phyloP scores from a whole-genome alignment of 768 basidiomycete species.

The Tricholomella constricta region DNA sequence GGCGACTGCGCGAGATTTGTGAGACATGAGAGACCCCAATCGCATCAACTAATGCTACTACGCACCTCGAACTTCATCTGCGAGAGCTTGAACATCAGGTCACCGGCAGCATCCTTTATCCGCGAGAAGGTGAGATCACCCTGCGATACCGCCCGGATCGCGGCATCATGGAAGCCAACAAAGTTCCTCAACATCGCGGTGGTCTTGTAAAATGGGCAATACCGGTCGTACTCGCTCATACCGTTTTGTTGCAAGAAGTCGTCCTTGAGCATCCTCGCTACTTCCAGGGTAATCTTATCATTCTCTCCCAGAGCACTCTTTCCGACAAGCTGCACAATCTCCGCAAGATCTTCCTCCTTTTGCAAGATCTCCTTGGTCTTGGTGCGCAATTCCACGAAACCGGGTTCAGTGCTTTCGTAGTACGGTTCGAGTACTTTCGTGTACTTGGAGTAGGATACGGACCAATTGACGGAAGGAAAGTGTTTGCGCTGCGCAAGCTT shows the following conservation, averaged over 20 bases:
- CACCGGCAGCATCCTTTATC: constrained; percentile 84
- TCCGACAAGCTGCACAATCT: constrained; percentile 99
- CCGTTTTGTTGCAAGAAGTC: constrained; percentile 98
- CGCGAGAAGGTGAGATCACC: constrained; percentile 82
- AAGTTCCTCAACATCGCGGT: constrained; percentile 94
- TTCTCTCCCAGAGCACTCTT: constrained; percentile 96
- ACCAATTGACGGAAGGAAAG: constrained; percentile 99
- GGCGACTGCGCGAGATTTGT: constrained; percentile 60
- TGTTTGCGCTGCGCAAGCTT: constrained; percentile 98
- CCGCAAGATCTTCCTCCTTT: constrained; percentile 97
- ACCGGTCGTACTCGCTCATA: constrained; percentile 96
- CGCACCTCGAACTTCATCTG: constrained; percentile 98
- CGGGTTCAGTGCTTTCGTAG: constrained; percentile 88
- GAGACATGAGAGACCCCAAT: constrained; percentile 8
- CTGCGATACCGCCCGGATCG: constrained; percentile 80
- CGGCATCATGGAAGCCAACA: constrained; percentile 91
- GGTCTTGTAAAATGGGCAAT: constrained; percentile 99
- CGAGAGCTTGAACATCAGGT: constrained; percentile 95
- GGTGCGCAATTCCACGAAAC: constrained; percentile 92
- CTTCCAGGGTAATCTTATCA: constrained; percentile 98
- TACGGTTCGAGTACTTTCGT: constrained; percentile 90
- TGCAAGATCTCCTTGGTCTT: constrained; percentile 96
- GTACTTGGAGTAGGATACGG: constrained; percentile 98
- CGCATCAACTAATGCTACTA: neutral
- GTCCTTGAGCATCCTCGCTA: constrained; percentile 96